A percentile compares a stretch with the other conserved stretches of the same genome.
Conservation (phyloP, 306 rosid genomes). For the Mucuna pruriens region DNA sequence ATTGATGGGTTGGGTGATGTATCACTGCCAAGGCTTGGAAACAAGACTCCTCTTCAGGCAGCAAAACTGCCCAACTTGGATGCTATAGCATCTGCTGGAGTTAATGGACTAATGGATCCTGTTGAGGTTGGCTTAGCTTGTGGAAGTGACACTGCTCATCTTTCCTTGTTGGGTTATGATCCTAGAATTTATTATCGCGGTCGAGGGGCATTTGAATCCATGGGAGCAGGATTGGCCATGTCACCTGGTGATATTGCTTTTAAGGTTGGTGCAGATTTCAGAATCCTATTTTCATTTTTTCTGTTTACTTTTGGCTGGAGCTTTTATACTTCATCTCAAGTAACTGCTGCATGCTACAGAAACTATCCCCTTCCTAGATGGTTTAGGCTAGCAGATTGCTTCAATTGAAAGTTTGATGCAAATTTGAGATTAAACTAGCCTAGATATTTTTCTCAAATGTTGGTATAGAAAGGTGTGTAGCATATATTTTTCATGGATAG, state of each 20-base stretch:
- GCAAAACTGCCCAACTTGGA: slow-evolving; percentile 84
- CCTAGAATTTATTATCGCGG: slow-evolving; percentile 93
- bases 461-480: background rate
- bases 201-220: slow-evolving; percentile 96
- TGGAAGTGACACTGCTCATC: slow-evolving; percentile 99
- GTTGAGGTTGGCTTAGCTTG: slow-evolving; percentile 98
- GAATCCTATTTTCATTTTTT: background rate
- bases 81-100: slow-evolving; percentile 87
- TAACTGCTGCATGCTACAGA: background rate
- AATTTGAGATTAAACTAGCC: slow-evolving; percentile 1
- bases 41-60: slow-evolving; percentile 87
- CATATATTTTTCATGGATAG: background rate
- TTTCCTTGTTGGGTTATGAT: slow-evolving; percentile 86
- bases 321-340: background rate
- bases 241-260: slow-evolving; percentile 98
- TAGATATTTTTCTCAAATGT: slow-evolving; percentile 1
- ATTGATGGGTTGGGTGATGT: slow-evolving; percentile 97
- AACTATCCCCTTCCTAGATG: slow-evolving; percentile 10
- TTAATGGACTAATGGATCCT: slow-evolving; percentile 95
- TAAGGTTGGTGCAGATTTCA: slow-evolving; percentile 69
- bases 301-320: slow-evolving; percentile 13
- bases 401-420: slow-evolving; percentile 6
- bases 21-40: slow-evolving; percentile 78
- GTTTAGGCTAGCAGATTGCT: background rate
- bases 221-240: slow-evolving; percentile 99